Evolutionary conservation across 2,329 filamentous ascomycete genomes (phyloP).

Genomic region (Pseudocercospora vitis): DNA sequence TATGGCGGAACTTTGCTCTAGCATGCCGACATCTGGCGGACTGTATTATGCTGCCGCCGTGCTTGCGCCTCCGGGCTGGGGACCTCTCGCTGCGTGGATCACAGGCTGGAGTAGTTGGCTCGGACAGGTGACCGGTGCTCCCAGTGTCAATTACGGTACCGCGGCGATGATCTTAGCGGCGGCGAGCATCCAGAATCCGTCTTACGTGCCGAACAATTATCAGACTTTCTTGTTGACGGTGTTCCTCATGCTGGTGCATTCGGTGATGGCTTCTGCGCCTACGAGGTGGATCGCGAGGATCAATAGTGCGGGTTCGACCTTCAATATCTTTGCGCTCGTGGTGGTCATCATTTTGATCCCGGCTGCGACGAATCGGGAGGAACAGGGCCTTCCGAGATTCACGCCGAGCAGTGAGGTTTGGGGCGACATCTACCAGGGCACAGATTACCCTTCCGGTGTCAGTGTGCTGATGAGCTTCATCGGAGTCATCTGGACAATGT

Average conservation of each 20-base stretch:
- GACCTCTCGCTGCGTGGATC: slow-evolving; percentile 66
- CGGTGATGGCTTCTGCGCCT: slow-evolving; percentile 66
- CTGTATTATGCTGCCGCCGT: slow-evolving; percentile 74
- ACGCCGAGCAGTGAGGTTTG: slow-evolving; percentile 61
- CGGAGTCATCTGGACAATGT: slow-evolving; percentile 67
- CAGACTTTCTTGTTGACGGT: slow-evolving; percentile 68
- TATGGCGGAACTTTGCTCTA: slow-evolving; percentile 67
- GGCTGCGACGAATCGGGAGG: slow-evolving; percentile 53
- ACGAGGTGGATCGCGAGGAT: slow-evolving; percentile 69
- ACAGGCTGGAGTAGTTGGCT: slow-evolving; percentile 72
- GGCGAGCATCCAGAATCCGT: slow-evolving; percentile 65
- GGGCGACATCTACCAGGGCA: slow-evolving; percentile 65
- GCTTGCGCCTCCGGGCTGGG: slow-evolving; percentile 64
- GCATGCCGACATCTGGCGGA: slow-evolving; percentile 57
- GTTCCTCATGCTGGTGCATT: slow-evolving; percentile 66
- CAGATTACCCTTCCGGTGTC: slow-evolving; percentile 66
- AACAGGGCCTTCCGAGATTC: slow-evolving; percentile 59
- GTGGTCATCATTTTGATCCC: slow-evolving; percentile 70
- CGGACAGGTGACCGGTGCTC: slow-evolving; percentile 63
- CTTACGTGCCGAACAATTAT: slow-evolving; percentile 64
- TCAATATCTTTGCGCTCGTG: slow-evolving; percentile 68
- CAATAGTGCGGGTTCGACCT: slow-evolving; percentile 68
- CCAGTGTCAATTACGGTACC: slow-evolving; percentile 65
- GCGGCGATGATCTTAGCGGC: slow-evolving; percentile 71
- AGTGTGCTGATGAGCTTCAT: slow-evolving; percentile 71